These are phyloP conservation scores for Gonium pectorale DNA, from an alignment of 139 green algal species.

Conservation along the genomic window DNA sequence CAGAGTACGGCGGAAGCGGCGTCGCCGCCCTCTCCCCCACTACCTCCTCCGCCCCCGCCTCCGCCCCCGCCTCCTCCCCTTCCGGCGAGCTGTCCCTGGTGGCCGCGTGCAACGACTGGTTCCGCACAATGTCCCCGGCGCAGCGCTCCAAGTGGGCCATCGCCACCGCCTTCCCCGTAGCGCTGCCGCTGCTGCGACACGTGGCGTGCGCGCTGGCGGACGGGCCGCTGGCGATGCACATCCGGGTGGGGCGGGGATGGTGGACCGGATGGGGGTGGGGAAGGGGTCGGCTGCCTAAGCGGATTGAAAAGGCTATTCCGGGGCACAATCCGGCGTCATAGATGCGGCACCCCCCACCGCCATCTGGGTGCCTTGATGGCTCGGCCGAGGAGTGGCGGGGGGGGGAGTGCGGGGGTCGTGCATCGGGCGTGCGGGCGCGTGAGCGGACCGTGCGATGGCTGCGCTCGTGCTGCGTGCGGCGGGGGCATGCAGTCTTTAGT, in stretches of 20 bases:
- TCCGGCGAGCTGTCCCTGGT: background rate
- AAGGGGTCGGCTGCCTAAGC: too few relatives aligned
- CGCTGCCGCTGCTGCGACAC: background rate
- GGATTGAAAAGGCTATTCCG: too few relatives aligned
- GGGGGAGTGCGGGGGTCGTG: too few relatives aligned
- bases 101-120: background rate
- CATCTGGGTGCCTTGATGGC: too few relatives aligned
- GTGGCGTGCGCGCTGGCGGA: conserved; percentile 31
- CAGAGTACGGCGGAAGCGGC: background rate
- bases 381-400: too few relatives aligned
- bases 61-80: background rate
- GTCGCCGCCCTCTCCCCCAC: background rate
- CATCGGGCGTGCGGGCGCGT: too few relatives aligned
- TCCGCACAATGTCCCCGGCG: conserved; percentile 26
- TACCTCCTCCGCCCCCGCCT: background rate
- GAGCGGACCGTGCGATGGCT: too few relatives aligned
- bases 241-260: background rate
- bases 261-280: background rate
- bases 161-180: background rate
- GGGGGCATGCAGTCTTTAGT: too few relatives aligned
- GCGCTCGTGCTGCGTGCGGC: too few relatives aligned
- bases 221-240: background rate
- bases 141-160: background rate
- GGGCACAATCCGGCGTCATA: too few relatives aligned
- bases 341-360: too few relatives aligned